Evolutionary conservation across 495 filamentous ascomycete species (phyloP).

Genomic region (Hyaloscypha variabilis): DNA sequence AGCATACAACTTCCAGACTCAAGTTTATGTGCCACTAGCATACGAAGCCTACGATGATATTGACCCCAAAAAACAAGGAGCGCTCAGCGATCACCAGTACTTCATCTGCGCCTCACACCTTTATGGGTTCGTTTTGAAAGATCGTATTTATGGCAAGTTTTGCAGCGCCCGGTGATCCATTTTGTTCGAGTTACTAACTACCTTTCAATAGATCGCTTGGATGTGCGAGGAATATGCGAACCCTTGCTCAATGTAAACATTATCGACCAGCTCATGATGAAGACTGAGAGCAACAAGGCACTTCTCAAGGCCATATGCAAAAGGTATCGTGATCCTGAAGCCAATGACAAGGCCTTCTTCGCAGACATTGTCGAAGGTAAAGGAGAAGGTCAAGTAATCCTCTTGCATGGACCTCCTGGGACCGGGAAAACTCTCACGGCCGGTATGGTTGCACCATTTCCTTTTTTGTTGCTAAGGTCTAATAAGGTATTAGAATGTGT

Average conservation of each 20-base stretch:
- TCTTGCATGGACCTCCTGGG: conserved; percentile 34
- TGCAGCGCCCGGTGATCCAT: no score
- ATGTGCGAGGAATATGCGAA: no score
- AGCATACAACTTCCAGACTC: no score
- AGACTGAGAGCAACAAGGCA: neutral
- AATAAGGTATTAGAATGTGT: conserved; percentile 22
- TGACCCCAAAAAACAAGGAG: no score
- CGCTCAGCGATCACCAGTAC: neutral
- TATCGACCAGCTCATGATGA: conserved; percentile 1
- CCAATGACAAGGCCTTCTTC: neutral
- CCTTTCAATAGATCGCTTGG: no score
- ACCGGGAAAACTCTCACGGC: conserved; percentile 29
- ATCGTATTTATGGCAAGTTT: conserved; percentile 8
- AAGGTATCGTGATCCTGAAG: neutral
- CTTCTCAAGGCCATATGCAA: conserved; percentile 1
- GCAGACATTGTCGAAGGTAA: conserved; percentile 34
- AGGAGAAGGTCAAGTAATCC: conserved; percentile 32
- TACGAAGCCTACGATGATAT: no score
- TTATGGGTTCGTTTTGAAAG: neutral
- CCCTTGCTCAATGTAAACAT: no score
- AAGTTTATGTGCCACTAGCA: no score
- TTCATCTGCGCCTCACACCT: neutral
- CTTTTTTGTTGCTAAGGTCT: no score
- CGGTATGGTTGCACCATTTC: conserved; percentile 11
- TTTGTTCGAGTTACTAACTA: no score